A percentile compares a stretch with the other conserved stretches of the same genome.
Evolutionary conservation across 1,284 basidiomycete genomes (phyloP).

Genomic region (Cryptococcus sp.): DNA sequence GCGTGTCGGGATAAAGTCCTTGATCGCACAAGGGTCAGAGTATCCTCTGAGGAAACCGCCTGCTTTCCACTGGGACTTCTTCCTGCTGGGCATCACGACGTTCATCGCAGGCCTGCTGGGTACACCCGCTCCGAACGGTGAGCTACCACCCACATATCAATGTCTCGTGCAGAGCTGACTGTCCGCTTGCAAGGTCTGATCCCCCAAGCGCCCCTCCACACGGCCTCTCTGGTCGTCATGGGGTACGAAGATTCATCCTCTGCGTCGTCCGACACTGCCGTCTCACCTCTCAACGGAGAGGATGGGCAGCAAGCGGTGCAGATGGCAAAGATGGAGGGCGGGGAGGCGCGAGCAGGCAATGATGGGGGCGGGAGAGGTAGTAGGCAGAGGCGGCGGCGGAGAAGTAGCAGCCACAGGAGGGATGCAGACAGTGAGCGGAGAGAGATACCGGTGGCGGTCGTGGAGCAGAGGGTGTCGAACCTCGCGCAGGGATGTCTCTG

Average conservation of each 20-base stretch:
- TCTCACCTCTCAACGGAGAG: not conserved
- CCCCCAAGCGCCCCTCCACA: conserved; percentile 94
- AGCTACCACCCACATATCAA: not conserved
- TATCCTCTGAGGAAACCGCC: conserved; percentile 89
- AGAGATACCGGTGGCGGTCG: conserved; percentile 71
- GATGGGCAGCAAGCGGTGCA: not conserved
- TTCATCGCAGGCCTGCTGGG: conserved; percentile 88
- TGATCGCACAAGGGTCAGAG: conserved; percentile 89
- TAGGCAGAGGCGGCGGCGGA: conserved; percentile 9
- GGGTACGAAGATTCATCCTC: conserved; percentile 52
- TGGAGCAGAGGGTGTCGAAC: conserved; percentile 86
- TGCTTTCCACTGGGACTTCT: conserved; percentile 82
- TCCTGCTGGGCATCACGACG: conserved; percentile 82
- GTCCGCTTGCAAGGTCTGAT: conserved; percentile 57
- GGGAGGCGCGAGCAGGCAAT: not conserved
- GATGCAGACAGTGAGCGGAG: conserved; percentile 42
- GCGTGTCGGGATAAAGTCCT: conserved; percentile 56
- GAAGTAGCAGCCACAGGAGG: conserved; percentile 9
- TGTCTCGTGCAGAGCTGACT: conserved; percentile 7
- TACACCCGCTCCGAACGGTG: conserved; percentile 86
- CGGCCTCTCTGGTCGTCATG: conserved; percentile 76
- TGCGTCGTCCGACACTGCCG: conserved; percentile 8
- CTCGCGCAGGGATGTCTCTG: conserved; percentile 77
- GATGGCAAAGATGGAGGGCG: not conserved
- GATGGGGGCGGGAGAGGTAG: not conserved